Base-by-base conservation (phyloP, 306 rosid species). In the Castanea mollissima region DNA sequence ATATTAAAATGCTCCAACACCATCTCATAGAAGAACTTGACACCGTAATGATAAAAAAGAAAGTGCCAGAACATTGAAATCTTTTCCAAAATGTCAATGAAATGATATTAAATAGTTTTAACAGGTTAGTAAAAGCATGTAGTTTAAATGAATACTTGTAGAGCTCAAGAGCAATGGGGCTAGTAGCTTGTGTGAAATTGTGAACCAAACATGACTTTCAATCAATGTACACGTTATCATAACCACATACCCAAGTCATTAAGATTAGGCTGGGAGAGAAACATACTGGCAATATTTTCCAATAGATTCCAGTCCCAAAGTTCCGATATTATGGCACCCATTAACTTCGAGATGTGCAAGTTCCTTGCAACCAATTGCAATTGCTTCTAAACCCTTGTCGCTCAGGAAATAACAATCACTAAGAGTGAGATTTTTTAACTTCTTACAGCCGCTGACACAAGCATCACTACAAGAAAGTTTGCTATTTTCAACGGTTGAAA, bases 261-360 rank as follows among this genome's bases (percentile, higher is more conserved):
- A 82, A 69, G 69, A 62, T 67, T 38, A 69, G 83, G 75, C 58
- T 67, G 76, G 54, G 46, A 82, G 32, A 73, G 76, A 78, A 84
- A 90, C 92, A 59, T 93, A 93, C 96, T 19, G 80, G 98, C 94
- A 93, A 82, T 88, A 91, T 85, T 85, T 93, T 85, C 97, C 99
- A 78, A 96, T 87, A 64, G 88, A 91, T 83, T 93, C 93, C 38
- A 90, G 83, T 55, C 98, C 98, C 84, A 84, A 25, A 80, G 90
- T 88, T 87, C 98, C 96, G 62, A 96, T 90, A 76, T 93, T 90
- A 88, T 93, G 99, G 88, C 99, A 96, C 41, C 99, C 99, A 64
- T 96, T 91, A 77, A 96, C 92, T 87, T 93, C 97, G 59, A 96
- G 97, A 84, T 96, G 93, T 59, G 90, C 89, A 32, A 96, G 98